Evolutionary conservation across 805 yeast species (phyloP), one percentile per base, ranked within the genome.

Genomic region (Lipomyces yamadae): DNA sequence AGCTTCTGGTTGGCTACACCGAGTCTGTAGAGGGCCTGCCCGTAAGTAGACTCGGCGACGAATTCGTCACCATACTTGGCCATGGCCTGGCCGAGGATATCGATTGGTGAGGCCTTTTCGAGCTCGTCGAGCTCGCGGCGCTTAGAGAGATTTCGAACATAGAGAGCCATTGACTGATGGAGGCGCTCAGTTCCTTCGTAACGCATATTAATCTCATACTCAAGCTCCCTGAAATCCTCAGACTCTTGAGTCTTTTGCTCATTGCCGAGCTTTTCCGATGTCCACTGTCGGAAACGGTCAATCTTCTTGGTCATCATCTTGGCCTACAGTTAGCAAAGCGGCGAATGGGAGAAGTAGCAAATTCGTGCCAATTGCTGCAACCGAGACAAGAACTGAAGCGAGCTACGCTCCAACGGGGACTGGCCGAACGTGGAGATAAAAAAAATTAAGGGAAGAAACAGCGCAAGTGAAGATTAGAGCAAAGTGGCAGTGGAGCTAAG

Each of bases 171-270:
- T 35, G 72, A 66, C 60, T 70, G 70, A 33, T 63, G 65, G 10
- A 70, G 66, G 37, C 70, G 70, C 56, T 70, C 72, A 6, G 72
- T 70, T 45, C 72, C 70, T 32, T 62, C 66, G 60, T 65, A 63
- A 50, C 72, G 72, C 68, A 70, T 65, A 62, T 54, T 62, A 37
- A 70, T 70, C 62, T 70, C 73, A 53, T 50, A 65, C 63, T 70
- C 71, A 53, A 70, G 70, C 54, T 70, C 71, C 50, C 62, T 63
- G 62, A 70, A 70, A 50, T 70, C 73, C 54, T 70, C 73, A 10
- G 73, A 67, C 70, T 68, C 70, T 48, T 68, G 72, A 33, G 73
- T 70, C 56, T 65, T 67, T 52, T 70, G 73, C 62, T 70, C 73
- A 61, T 70, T 70, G 56, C 73, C 73, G 29, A 70, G 66, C 61